Conservation (phyloP, 257 asterid species). For the Coffea eugenioides region DNA sequence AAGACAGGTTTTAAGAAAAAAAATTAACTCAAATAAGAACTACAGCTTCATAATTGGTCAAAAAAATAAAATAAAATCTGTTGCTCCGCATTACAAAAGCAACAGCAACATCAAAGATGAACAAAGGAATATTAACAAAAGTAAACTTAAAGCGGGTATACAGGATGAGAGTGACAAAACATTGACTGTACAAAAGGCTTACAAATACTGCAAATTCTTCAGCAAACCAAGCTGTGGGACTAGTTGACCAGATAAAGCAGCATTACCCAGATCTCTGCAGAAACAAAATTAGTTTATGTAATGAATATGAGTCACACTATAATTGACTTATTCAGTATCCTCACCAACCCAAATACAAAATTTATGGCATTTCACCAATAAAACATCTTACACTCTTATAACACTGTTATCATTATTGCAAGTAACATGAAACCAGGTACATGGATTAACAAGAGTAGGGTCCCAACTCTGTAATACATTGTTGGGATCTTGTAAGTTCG, state of each 20-base stretch:
- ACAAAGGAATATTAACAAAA: not conserved
- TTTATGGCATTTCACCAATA: conserved; percentile 1
- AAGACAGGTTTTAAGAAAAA: not conserved
- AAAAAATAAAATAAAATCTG: not conserved
- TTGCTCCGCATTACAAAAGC: not conserved
- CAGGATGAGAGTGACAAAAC: not conserved
- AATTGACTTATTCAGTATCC: conserved; percentile 11
- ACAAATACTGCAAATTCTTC: conserved; percentile 97
- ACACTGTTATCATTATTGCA: conserved; percentile 98
- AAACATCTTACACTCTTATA: conserved; percentile 79
- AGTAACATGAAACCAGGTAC: conserved; percentile 99
- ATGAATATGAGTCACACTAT: conserved; percentile 10
- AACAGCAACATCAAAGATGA: not conserved
- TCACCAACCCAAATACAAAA: conserved; percentile 4
- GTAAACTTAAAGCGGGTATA: not conserved
- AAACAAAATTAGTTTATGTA: conserved; percentile 8
- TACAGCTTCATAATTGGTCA: not conserved
- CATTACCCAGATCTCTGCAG: conserved; percentile 96
- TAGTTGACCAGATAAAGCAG: conserved; percentile 91
- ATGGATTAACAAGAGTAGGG: conserved; percentile 97
- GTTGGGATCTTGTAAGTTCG: conserved; percentile 83
- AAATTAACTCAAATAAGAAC: not conserved
- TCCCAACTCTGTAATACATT: conserved; percentile 99
- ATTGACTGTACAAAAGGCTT: conserved; percentile 30
- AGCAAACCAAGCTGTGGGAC: conserved; percentile 88